phyloP scores from a whole-genome alignment of 768 basidiomycete genomes.

The Mycena capillaripes region DNA sequence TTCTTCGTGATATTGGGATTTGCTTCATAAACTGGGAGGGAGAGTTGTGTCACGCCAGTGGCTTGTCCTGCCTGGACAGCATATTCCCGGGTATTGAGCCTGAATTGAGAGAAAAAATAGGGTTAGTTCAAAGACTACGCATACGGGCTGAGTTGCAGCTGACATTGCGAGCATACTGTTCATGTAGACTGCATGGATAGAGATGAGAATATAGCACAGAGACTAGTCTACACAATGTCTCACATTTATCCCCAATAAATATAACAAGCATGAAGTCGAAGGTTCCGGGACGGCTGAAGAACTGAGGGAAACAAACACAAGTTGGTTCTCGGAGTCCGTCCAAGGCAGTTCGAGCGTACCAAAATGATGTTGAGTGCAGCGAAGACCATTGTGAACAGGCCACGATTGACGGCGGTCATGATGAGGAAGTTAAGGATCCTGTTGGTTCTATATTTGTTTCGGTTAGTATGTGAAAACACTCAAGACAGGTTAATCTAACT shows the following conservation, averaged over 20 bases:
- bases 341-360: not conserved
- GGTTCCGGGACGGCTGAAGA: constrained; percentile 4
- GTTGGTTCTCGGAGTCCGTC: not conserved
- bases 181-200: not conserved
- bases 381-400: constrained; percentile 10
- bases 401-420: constrained; percentile 24
- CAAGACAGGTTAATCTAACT: not conserved
- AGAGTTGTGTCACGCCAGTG: too few relatives aligned
- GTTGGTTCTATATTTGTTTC: not conserved
- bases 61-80: too few relatives aligned
- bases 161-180: not conserved
- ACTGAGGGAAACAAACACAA: not conserved
- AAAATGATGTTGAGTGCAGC: constrained; percentile 18
- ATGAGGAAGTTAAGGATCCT: constrained; percentile 22
- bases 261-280: constrained; percentile 21
- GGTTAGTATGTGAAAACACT: not conserved
- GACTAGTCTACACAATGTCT: not conserved
- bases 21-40: too few relatives aligned
- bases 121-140: not conserved
- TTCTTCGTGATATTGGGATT: too few relatives aligned
- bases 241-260: constrained; percentile 19
- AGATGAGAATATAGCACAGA: not conserved
- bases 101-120: too few relatives aligned
- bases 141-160: not conserved
- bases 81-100: too few relatives aligned